Conservation (phyloP, 257 asterid genomes). For the Echium plantagineum region DNA sequence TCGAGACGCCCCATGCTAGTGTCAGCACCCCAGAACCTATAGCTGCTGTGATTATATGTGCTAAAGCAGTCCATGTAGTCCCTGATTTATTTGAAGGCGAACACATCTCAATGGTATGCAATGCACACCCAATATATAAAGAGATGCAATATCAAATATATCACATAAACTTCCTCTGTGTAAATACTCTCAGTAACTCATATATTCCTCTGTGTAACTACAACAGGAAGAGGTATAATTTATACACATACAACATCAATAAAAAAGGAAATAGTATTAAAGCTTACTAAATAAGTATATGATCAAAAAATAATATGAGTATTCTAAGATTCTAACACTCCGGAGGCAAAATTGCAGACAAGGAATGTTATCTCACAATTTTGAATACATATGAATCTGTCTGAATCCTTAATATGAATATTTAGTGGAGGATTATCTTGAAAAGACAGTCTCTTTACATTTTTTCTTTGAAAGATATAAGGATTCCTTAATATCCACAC, state of each 20-base stretch:
- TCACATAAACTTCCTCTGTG: too few relatives aligned
- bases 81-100: constrained; percentile 24
- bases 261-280: too few relatives aligned
- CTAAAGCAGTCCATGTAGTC: constrained; percentile 59
- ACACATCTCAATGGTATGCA: constrained; percentile 1
- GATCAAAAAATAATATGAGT: too few relatives aligned
- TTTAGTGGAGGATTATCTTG: background rate
- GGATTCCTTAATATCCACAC: background rate
- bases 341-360: background rate
- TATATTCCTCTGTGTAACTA: too few relatives aligned
- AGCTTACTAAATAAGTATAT: too few relatives aligned
- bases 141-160: background rate
- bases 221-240: too few relatives aligned
- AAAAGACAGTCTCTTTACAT: background rate
- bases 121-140: background rate
- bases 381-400: background rate
- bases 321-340: too few relatives aligned
- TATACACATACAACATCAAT: too few relatives aligned
- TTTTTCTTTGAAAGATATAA: background rate
- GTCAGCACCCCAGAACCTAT: constrained; percentile 76
- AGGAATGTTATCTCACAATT: too few relatives aligned
- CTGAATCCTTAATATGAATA: background rate
- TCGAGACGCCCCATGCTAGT: constrained; percentile 63
- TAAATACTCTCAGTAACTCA: too few relatives aligned
- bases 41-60: constrained; percentile 65